These are phyloP conservation scores for Cryphonectria japonica DNA, from an alignment of 2,329 filamentous ascomycete species.

Conservation along the genomic window DNA sequence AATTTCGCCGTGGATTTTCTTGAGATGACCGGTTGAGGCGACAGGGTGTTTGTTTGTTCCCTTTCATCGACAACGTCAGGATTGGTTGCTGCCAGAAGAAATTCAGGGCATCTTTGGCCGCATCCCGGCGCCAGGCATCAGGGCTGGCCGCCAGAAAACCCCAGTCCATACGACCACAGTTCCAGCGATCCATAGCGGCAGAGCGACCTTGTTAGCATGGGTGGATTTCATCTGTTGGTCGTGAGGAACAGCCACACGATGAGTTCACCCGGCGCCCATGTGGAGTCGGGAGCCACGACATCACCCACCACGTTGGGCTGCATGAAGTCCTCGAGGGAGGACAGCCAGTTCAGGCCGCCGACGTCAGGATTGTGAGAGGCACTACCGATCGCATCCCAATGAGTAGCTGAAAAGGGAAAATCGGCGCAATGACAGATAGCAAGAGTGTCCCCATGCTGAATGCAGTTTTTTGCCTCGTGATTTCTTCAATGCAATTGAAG, in stretches of 20 bases:
- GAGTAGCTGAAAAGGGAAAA: background rate
- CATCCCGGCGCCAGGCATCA: background rate
- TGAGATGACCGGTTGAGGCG: background rate
- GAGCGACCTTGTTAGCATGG: background rate
- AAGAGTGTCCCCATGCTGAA: background rate
- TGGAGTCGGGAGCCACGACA: constrained; percentile 3
- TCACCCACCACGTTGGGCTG: background rate
- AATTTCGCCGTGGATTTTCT: background rate
- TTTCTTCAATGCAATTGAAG: background rate
- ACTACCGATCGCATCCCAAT: background rate
- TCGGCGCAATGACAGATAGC: background rate
- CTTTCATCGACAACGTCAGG: background rate
- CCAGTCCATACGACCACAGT: background rate
- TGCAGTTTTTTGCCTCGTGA: background rate
- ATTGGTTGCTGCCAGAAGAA: background rate
- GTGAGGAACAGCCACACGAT: background rate
- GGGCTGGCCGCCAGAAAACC: background rate
- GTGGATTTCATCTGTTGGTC: background rate
- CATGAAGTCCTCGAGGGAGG: background rate
- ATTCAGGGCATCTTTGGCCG: background rate
- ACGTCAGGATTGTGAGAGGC: background rate
- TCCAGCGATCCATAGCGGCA: background rate
- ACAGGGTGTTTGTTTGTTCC: too few species aligned
- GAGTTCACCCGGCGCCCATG: background rate
- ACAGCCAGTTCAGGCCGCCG: background rate